A percentile compares a stretch with the other conserved stretches of the same genome.
These are phyloP conservation scores for Suillus bovinus DNA, from an alignment of 768 basidiomycete genomes.

Conservation along the genomic window DNA sequence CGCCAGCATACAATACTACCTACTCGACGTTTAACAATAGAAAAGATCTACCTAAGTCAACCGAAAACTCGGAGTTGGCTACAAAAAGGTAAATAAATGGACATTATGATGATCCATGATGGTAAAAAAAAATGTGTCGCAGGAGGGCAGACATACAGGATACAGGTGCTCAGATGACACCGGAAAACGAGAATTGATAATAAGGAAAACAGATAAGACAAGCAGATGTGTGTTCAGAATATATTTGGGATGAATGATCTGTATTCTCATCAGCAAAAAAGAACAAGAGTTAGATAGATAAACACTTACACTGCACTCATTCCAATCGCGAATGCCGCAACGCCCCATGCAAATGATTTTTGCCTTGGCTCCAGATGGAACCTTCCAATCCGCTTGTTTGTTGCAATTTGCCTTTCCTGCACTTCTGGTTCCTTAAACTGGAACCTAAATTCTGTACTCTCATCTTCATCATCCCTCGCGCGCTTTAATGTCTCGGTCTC, in stretches of 20 bases:
- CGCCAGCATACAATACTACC: conserved; percentile 2
- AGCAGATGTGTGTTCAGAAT: conserved; percentile 40
- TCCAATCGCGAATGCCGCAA: conserved; percentile 81
- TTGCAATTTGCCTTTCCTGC: conserved; percentile 55
- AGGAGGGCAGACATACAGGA: conserved; percentile 20
- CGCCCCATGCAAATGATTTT: conserved; percentile 82
- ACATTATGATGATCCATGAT: neutral
- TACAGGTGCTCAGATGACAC: conserved; percentile 21
- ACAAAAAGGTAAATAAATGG: conserved; percentile 5
- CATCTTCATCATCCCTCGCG: conserved; percentile 44
- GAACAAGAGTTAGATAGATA: conserved; percentile 9
- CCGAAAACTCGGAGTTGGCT: neutral
- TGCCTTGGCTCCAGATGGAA: conserved; percentile 63
- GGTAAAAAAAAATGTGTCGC: conserved; percentile 18
- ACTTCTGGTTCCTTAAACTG: conserved; percentile 70
- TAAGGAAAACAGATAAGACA: conserved; percentile 17
- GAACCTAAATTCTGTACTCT: conserved; percentile 52
- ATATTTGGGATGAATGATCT: conserved; percentile 65
- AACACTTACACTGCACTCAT: conserved; percentile 74
- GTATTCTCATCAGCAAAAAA: conserved; percentile 3
- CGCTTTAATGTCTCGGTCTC: conserved; percentile 42
- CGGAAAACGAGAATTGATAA: conserved; percentile 16
- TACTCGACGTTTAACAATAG: conserved; percentile 9
- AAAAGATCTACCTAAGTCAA: conserved; percentile 8
- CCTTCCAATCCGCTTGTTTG: conserved; percentile 63